Evolutionary conservation across 257 asterid genomes (phyloP).

Genomic region (Capsicum baccatum): DNA sequence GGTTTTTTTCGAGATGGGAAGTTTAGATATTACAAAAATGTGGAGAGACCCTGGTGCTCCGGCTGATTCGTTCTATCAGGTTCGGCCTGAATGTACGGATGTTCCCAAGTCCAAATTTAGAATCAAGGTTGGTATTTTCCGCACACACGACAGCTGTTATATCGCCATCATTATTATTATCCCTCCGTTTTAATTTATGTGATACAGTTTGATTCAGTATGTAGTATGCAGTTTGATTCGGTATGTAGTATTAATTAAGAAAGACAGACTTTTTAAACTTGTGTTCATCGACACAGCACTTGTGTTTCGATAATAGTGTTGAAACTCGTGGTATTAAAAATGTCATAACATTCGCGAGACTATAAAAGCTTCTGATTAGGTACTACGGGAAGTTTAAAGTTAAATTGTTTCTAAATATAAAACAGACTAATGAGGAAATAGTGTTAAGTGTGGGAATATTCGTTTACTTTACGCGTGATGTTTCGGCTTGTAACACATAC

Average conservation of each 20-base stretch:
- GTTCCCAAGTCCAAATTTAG: slow-evolving; percentile 90
- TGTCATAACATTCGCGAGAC: not conserved
- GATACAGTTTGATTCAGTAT: not conserved
- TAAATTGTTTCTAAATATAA: not conserved
- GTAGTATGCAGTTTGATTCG: not conserved
- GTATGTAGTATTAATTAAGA: not conserved
- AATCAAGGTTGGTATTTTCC: slow-evolving; percentile 66
- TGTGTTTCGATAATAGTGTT: not conserved
- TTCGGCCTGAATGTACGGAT: slow-evolving; percentile 81
- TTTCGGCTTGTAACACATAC: not conserved
- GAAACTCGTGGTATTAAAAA: not conserved
- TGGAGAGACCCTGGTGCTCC: slow-evolving; percentile 89
- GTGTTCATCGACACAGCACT: not conserved
- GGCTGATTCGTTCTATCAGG: slow-evolving; percentile 83
- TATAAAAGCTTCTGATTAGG: not conserved
- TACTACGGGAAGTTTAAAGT: not conserved
- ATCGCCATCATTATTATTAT: no score
- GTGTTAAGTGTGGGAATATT: not conserved
- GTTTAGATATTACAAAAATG: slow-evolving; percentile 43
- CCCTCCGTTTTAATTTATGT: not conserved
- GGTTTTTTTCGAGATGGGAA: not conserved
- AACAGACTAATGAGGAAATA: not conserved
- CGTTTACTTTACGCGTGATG: not conserved
- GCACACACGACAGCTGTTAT: no score
- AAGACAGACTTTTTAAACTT: not conserved